phyloP scores from a whole-genome alignment of 2,329 filamentous ascomycete genomes.

The Xylariaceae sp. region DNA sequence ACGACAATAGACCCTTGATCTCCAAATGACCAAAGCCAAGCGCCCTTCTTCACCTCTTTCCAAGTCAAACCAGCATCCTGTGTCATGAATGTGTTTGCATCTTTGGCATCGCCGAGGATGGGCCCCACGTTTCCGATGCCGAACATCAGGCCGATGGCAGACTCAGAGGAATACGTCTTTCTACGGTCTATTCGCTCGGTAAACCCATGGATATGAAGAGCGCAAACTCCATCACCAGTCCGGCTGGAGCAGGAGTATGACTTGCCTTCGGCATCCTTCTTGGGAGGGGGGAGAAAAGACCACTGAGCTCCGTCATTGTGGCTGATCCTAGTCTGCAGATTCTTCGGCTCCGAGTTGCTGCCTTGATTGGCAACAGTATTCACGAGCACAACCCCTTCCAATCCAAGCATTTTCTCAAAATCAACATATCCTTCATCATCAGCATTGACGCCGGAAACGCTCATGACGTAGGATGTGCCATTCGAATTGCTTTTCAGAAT shows the following conservation, averaged over 20 bases:
- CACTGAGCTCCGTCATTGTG: constrained; percentile 95
- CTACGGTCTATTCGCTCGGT: constrained; percentile 80
- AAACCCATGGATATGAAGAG: constrained; percentile 90
- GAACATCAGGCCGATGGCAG: constrained; percentile 86
- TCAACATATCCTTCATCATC: constrained; percentile 77
- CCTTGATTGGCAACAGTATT: constrained; percentile 77
- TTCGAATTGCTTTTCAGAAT: constrained; percentile 99
- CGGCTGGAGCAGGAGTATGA: constrained; percentile 62
- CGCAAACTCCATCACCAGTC: constrained; percentile 63
- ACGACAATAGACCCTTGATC: constrained; percentile 93
- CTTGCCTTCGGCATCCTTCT: constrained; percentile 66
- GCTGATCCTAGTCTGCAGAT: constrained; percentile 84
- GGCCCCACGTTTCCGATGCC: constrained; percentile 85
- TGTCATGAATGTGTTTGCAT: constrained; percentile 87
- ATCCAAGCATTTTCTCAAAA: constrained; percentile 89
- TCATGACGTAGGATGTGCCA: constrained; percentile 89
- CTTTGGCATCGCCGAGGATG: constrained; percentile 59
- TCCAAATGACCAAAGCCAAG: constrained; percentile 90
- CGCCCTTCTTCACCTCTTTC: constrained; percentile 80
- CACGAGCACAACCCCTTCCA: constrained; percentile 85
- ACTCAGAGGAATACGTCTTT: constrained; percentile 83
- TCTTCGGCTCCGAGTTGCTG: constrained; percentile 65
- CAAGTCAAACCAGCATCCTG: constrained; percentile 86
- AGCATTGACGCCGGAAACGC: constrained; percentile 75
- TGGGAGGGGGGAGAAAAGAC: constrained; percentile 69